Evolutionary conservation across 352 stramenopile species (phyloP).

Genomic region (Chrysophaeum taylorii): DNA sequence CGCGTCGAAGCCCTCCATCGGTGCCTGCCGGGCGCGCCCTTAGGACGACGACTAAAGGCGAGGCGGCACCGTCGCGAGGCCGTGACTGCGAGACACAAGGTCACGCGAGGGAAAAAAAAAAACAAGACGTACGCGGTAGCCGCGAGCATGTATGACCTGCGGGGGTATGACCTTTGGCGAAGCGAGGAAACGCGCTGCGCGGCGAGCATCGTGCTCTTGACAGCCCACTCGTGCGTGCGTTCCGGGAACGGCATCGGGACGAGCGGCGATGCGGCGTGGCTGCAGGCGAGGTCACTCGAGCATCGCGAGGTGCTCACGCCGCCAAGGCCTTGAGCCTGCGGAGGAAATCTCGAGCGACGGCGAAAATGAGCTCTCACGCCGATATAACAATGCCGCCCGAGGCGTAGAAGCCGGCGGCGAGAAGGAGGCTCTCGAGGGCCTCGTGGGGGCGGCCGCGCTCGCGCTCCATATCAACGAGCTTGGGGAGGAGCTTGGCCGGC

Average conservation of each 20-base stretch:
- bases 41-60: background rate
- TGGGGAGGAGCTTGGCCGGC: conserved; percentile 32
- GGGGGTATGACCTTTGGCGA: no score
- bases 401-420: conserved; percentile 55
- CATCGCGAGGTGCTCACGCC: conserved; percentile 43
- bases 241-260: conserved; percentile 49
- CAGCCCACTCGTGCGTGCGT: conserved; percentile 58
- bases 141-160: conserved; percentile 60
- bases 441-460: background rate
- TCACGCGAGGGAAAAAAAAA: conserved; percentile 51
- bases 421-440: conserved; percentile 48
- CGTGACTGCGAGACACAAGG: conserved; percentile 25
- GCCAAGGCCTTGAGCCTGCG: conserved; percentile 51
- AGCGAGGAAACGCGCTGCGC: no score
- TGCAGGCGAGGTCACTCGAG: no score
- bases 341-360: no score
- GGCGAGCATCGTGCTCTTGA: conserved; percentile 63
- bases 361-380: no score
- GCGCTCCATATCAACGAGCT: background rate
- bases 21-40: conserved; percentile 46
- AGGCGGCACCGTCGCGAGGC: background rate
- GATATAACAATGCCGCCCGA: conserved; percentile 52
- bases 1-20: conserved; percentile 12
- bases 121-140: conserved; percentile 56
- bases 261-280: conserved; percentile 60